Percentiles rank a stretch among this genome's conserved stretches.
Conservation (phyloP, 306 rosid genomes). For the Fagus sylvatica region DNA sequence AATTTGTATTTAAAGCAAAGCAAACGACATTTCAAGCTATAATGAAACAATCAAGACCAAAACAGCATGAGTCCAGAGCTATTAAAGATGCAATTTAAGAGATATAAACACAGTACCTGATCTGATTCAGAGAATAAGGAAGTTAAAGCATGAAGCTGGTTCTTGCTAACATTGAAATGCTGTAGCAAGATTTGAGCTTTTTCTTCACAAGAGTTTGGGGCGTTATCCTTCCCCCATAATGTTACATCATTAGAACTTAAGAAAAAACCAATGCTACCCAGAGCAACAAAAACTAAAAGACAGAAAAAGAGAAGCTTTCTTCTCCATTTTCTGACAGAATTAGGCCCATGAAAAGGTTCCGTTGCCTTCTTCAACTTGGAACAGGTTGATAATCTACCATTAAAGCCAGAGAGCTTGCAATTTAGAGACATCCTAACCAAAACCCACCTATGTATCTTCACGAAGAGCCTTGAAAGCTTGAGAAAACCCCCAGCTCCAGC, state of each 20-base stretch:
- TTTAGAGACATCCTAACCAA: constrained; percentile 64
- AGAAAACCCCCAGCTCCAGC: constrained; percentile 31
- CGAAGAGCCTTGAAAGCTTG: constrained; percentile 34
- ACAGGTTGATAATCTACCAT: constrained; percentile 53
- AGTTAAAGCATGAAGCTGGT: constrained; percentile 58
- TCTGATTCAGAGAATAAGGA: constrained; percentile 67
- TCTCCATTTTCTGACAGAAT: constrained; percentile 47
- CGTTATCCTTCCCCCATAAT: constrained; percentile 42
- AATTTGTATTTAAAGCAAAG: constrained; percentile 14
- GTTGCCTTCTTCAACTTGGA: constrained; percentile 59
- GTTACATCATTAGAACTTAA: constrained; percentile 35
- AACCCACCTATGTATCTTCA: constrained; percentile 39
- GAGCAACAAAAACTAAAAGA: constrained; percentile 43
- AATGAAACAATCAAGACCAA: constrained; percentile 18
- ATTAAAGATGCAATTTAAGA: constrained; percentile 12
- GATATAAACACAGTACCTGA: constrained; percentile 56
- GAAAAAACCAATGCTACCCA: constrained; percentile 48
- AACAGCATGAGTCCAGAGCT: constrained; percentile 3
- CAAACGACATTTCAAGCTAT: constrained; percentile 4
- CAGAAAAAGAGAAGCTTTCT: constrained; percentile 47
- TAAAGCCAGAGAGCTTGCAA: constrained; percentile 55
- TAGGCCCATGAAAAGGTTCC: constrained; percentile 53
- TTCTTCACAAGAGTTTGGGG: constrained; percentile 41
- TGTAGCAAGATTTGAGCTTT: constrained; percentile 55
- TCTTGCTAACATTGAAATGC: constrained; percentile 67